Evolutionary conservation across 2,329 filamentous ascomycete genomes (phyloP), one percentile per base, ranked within the genome.

Genomic region (Diaporthe sp.): DNA sequence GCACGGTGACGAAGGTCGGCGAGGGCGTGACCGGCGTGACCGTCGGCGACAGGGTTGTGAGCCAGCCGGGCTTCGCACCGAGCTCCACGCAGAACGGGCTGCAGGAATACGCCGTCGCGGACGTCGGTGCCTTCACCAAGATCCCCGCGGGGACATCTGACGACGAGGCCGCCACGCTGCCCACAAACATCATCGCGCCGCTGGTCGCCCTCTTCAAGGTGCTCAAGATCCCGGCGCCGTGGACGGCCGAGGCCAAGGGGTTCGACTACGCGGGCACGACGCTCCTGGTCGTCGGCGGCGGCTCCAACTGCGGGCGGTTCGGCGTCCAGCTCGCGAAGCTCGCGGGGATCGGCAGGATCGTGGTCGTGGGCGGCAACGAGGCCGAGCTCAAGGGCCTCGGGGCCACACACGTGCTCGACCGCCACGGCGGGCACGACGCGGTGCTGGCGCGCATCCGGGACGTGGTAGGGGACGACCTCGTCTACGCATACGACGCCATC

Each of bases 391-490:
- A 79, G 57, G 72, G 46, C 10, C 81, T 79, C 25, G 85, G 86
- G 1, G 86, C 86, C 1, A 86, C 85, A 1, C 81, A 86, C 76
- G 80, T 87, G 2, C 76, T 86, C n/a, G 83, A 85, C 71, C 84
- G 86, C 6, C 82, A 86, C 71, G 81, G 78, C 1, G 76, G 77
- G 9, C 46, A 82, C 44, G 81, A 84, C 13, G 80, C 81, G 4
- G 78, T 86, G 3, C 76, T 80, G 0, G 75, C 73, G 0, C 79
- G 81, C n/a, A 82, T 86, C 72, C 80, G 81, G 1, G 79, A 76
- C 2, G 77, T 85, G 9, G 84, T 84, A 1, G 83, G 83, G 4
- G 85, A 86, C 75, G 84, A 85, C 8, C 77, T 86, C 6, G 17
- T 84, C 8, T 85, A 86, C 74, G 83, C 81, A 2, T 84, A 81